phyloP scores from a whole-genome alignment of 306 rosid genomes.

The Quillaja saponaria region DNA sequence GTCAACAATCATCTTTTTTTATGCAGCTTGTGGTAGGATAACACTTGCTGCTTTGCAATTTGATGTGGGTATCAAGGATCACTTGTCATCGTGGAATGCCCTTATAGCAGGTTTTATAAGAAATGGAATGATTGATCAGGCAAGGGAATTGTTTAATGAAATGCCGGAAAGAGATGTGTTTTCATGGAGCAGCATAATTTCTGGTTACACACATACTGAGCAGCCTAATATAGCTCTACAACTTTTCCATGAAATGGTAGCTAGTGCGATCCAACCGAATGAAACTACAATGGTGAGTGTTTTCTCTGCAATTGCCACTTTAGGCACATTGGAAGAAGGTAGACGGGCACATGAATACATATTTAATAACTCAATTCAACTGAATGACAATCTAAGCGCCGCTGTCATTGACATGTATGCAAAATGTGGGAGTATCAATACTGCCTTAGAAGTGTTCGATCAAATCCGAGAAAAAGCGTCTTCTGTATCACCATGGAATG shows the following conservation, averaged over 20 bases:
- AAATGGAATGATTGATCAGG: slow-evolving; percentile 60
- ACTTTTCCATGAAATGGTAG: slow-evolving; percentile 71
- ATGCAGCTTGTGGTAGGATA: slow-evolving; percentile 71
- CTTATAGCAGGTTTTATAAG: slow-evolving; percentile 67
- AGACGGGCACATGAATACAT: slow-evolving; percentile 71
- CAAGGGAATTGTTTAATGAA: slow-evolving; percentile 54
- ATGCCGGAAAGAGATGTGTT: slow-evolving; percentile 83
- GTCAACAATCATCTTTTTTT: slow-evolving; percentile 71
- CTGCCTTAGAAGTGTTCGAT: slow-evolving; percentile 65
- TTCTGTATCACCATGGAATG: slow-evolving; percentile 86
- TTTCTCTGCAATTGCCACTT: slow-evolving; percentile 75
- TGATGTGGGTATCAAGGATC: slow-evolving; percentile 62
- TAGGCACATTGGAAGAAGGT: slow-evolving; percentile 72
- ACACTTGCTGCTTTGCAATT: slow-evolving; percentile 64
- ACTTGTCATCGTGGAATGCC: slow-evolving; percentile 79
- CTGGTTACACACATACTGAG: slow-evolving; percentile 74
- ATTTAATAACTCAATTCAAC: slow-evolving; percentile 50
- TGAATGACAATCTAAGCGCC: slow-evolving; percentile 75
- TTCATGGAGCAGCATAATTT: slow-evolving; percentile 85
- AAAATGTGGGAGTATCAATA: slow-evolving; percentile 77
- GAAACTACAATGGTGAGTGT: slow-evolving; percentile 91
- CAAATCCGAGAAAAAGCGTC: slow-evolving; percentile 47
- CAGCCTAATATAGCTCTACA: slow-evolving; percentile 70
- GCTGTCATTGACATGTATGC: slow-evolving; percentile 89
- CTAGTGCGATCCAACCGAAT: slow-evolving; percentile 60